phyloP scores from a whole-genome alignment of 805 yeast genomes.

The Jamesozyma spencerorum region DNA sequence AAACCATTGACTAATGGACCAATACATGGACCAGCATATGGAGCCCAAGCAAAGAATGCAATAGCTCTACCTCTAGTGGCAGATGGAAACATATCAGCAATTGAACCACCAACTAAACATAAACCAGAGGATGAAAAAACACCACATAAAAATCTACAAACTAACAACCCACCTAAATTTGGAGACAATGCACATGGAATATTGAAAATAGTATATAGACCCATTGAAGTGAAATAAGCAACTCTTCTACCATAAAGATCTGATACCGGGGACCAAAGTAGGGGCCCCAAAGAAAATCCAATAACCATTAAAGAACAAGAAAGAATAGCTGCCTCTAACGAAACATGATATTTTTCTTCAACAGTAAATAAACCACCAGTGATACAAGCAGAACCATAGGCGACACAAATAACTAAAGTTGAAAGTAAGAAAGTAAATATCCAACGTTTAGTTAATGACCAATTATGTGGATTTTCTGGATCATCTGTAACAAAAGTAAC shows the following conservation, averaged over 20 bases:
- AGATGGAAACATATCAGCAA: conserved; percentile 80
- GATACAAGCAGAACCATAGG: conserved; percentile 86
- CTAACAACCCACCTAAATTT: conserved; percentile 71
- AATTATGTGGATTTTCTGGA: conserved; percentile 85
- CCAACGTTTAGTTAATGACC: conserved; percentile 55
- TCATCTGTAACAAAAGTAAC: conserved; percentile 75
- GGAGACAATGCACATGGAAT: conserved; percentile 81
- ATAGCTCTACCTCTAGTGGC: conserved; percentile 81
- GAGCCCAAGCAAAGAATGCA: conserved; percentile 85
- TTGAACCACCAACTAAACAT: conserved; percentile 81
- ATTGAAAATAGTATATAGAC: conserved; percentile 67
- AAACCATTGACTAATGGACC: conserved; percentile 88
- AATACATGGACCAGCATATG: conserved; percentile 85
- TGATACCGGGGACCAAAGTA: conserved; percentile 81
- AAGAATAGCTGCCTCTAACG: conserved; percentile 68
- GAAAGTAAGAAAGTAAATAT: conserved; percentile 60
- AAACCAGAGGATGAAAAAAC: conserved; percentile 77
- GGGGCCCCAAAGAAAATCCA: conserved; percentile 82
- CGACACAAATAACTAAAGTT: conserved; percentile 73
- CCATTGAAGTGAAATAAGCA: conserved; percentile 68
- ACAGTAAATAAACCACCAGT: conserved; percentile 76
- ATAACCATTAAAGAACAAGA: conserved; percentile 81
- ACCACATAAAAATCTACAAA: conserved; percentile 80
- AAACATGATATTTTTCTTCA: conserved; percentile 56
- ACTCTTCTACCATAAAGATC: conserved; percentile 83